These are phyloP conservation scores for Sisymbrium irio DNA, from an alignment of 345 rosid genomes.

Conservation along the genomic window DNA sequence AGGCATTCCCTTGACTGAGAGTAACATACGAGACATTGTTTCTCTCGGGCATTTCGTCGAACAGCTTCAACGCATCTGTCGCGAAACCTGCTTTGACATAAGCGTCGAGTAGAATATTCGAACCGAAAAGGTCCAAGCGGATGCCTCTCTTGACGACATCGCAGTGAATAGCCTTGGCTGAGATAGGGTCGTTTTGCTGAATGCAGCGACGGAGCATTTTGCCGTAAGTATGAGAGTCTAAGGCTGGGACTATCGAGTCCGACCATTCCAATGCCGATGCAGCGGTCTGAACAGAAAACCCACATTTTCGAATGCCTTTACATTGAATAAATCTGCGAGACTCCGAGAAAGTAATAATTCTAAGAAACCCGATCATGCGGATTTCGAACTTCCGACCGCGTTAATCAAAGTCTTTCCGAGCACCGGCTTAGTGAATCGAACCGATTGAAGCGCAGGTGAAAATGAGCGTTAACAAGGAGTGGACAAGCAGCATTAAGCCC, in stretches of 20 bases:
- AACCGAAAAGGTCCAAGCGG: slow-evolving; percentile 67
- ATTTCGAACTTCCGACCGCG: not conserved
- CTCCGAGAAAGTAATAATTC: slow-evolving; percentile 2
- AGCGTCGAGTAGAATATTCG: slow-evolving; percentile 56
- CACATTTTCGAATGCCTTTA: slow-evolving; percentile 18
- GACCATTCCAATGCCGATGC: slow-evolving; percentile 11
- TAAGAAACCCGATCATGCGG: slow-evolving; percentile 43
- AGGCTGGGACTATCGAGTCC: slow-evolving; percentile 9
- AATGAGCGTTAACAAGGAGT: not conserved
- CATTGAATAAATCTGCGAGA: slow-evolving; percentile 9
- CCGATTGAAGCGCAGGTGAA: not conserved
- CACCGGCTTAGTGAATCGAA: not conserved
- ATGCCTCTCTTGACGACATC: slow-evolving; percentile 57
- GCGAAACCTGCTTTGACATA: slow-evolving; percentile 43
- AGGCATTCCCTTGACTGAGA: slow-evolving; percentile 45
- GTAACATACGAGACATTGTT: slow-evolving; percentile 68
- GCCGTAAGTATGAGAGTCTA: slow-evolving; percentile 51
- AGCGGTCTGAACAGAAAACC: slow-evolving; percentile 39
- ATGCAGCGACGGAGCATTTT: slow-evolving; percentile 59
- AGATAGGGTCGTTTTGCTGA: slow-evolving; percentile 41
- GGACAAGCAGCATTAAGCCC: not conserved
- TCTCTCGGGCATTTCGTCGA: slow-evolving; percentile 71
- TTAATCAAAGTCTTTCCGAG: no score
- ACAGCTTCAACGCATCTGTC: slow-evolving; percentile 49
- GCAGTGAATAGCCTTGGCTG: slow-evolving; percentile 54